A percentile compares a stretch with the other conserved stretches of the same genome.
Evolutionary conservation across 2,329 filamentous ascomycete species (phyloP).

Genomic region (Beauveria sp.): DNA sequence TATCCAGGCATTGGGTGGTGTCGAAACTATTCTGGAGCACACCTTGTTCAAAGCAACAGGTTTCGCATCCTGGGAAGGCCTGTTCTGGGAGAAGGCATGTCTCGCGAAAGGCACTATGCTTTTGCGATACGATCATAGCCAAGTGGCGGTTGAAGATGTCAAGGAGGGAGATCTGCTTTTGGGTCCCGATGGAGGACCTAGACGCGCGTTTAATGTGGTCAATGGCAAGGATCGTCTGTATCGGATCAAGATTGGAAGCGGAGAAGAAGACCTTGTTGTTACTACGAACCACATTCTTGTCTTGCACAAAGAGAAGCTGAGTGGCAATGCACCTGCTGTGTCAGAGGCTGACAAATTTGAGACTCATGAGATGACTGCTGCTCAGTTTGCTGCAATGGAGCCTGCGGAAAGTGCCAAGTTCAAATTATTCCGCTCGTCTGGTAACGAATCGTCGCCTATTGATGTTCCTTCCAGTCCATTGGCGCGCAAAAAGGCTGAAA

Average conservation of each 20-base stretch:
- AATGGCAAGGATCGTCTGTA: conserved; percentile 39
- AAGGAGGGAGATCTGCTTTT: conserved; percentile 40
- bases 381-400: conserved; percentile 33
- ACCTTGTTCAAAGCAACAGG: conserved; percentile 95
- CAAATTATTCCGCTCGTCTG: conserved; percentile 21
- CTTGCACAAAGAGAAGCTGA: conserved; percentile 25
- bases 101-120: conserved; percentile 36
- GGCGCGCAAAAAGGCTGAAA: conserved; percentile 11
- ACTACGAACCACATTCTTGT: conserved; percentile 42
- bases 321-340: too few relatives aligned
- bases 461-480: too few relatives aligned
- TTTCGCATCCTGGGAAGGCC: conserved; percentile 92
- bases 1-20: conserved; percentile 91
- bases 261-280: conserved; percentile 40
- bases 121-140: conserved; percentile 34
- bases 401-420: conserved; percentile 28
- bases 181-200: conserved; percentile 39
- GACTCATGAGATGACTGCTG: conserved; percentile 38
- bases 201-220: conserved; percentile 42
- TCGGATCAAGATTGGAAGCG: conserved; percentile 35
- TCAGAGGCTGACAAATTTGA: conserved; percentile 25
- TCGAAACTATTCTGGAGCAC: conserved; percentile 96
- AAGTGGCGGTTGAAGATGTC: conserved; percentile 40
- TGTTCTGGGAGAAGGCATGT: conserved; percentile 74
- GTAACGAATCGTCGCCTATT: too few relatives aligned